Evolutionary conservation across 768 basidiomycete genomes (phyloP), one percentile per base, ranked within the genome.

Genomic region (Russula emetica): DNA sequence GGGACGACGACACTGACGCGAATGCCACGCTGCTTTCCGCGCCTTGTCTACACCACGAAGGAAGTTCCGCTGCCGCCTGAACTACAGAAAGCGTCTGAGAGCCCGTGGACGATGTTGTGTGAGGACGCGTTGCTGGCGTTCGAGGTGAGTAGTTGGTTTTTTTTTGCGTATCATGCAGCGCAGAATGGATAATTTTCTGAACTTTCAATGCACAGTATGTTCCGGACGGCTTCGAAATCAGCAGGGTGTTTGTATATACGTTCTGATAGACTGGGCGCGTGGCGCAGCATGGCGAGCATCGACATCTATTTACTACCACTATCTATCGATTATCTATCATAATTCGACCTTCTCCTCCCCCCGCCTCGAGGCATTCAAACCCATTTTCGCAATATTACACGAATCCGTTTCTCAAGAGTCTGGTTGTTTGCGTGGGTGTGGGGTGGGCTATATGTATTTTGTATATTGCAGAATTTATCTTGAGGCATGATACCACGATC

Each of bases 111-210:
- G 47, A 61, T 64, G 58, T 28, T 64, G 36, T 64, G 63, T 16
- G 63, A 64, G 54, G 63, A 64, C 32, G 63, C 58, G 58, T 51
- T 64, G 45, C 47, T 64, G 16, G 63, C 58, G 8, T 64, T 64
- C n/a, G 63, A 64, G 54, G 63, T 64, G 47, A 55, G 58, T 63
- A 2, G 6, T 5, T 53, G 7, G 6, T n/a, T 38, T 40, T 22
- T 3, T 40, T 44, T 44, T n/a, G 20, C 36, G 5, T 38, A 38
- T 38, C 38, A 16, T 16, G 13, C 38, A 38, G 13, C 14, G 5
- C 16, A 1, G 38, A 14, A 16, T 38, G 38, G 4, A 36, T 14
- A 13, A 36, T n/a, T 9, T 44, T 20, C 44, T 44, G 8, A n/a
- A 44, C 44, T 20, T 30, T 24, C 51, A 3, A 32, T 53, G 42